Evolutionary conservation across 352 stramenopile genomes (phyloP), one percentile per base, ranked within the genome.

Genomic region (Phytophthora fragariaefolia): DNA sequence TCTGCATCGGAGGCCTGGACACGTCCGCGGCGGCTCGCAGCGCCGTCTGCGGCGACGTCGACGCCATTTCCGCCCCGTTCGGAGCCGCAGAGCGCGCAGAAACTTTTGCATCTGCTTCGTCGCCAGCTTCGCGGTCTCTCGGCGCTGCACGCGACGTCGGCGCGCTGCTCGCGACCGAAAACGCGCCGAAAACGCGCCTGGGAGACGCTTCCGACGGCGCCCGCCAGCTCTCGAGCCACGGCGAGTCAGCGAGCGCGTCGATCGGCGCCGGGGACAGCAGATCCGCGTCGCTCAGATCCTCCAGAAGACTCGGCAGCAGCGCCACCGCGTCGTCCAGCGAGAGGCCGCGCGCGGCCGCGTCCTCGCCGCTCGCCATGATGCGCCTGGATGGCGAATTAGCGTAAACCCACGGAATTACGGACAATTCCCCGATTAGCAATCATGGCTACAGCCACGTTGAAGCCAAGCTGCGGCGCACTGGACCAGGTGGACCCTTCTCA

Each of bases 1-100:
- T 90, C 52, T 82, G 69, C 71, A 81, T 76, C 5, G 76, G 76
- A 36, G 62, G 67, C 2, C 46, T 55, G 9, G 52, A 24, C 10
- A 32, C 30, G 36, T n/a, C 36, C 28, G 28, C 13, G 13, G 36
- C 6, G 36, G n/a, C 20, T 47, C 46, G 22, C 12, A 5, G 6
- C 3, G 22, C 12, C 6, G 23, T 22, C 47, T 52, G 15, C 18
- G 38, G 30, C 46, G 36, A 27, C 43, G 10, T 12, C 9, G 47
- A 43, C 32, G 3, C 57, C 36, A 62, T 50, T 73, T 54, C 48
- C 28, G 17, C 45, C 26, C n/a, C 27, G 27, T 45, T 45, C 54
- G 1, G 32, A 28, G 9, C 38, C 8, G 2, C 5, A 27, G 17
- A 34, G 1, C 28, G 9, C 4, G 18, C 8, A 30, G 57, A 46